These are phyloP conservation scores for Arthrobotrys sinensis DNA, from an alignment of 2,329 filamentous ascomycete genomes.

Conservation along the genomic window DNA sequence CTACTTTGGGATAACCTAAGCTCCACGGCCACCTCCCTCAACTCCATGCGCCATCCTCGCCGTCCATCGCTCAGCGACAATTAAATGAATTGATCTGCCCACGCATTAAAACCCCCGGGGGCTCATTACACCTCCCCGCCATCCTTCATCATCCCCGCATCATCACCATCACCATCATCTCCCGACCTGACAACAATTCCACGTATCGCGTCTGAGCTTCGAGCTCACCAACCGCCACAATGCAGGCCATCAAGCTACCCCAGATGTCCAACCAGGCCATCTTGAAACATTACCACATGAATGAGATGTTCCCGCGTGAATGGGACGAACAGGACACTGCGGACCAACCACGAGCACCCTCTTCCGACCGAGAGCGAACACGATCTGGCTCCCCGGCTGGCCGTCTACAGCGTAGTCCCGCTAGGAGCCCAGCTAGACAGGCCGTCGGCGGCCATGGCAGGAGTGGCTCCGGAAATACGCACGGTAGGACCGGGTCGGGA, in stretches of 20 bases:
- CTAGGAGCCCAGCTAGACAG: slow-evolving; percentile 41
- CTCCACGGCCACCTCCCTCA: slow-evolving; percentile 39
- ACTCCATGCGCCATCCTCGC: not conserved
- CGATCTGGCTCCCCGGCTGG: slow-evolving; percentile 45
- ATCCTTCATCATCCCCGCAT: not conserved
- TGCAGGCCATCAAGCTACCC: slow-evolving; percentile 43
- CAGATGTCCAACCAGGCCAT: slow-evolving; percentile 62
- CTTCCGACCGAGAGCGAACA: slow-evolving; percentile 36
- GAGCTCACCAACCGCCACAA: slow-evolving; percentile 32
- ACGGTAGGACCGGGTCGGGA: slow-evolving; percentile 44
- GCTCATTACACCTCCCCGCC: not conserved
- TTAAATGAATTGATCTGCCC: not conserved
- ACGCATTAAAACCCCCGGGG: slow-evolving; percentile 7
- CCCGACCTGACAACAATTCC: slow-evolving; percentile 4
- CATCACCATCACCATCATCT: not conserved
- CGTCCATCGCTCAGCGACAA: slow-evolving; percentile 25
- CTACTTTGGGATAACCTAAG: slow-evolving; percentile 35
- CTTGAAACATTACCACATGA: slow-evolving; percentile 64
- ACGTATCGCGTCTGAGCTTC: slow-evolving; percentile 31
- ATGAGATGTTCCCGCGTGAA: slow-evolving; percentile 63
- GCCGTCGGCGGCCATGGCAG: slow-evolving; percentile 22
- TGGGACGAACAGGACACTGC: slow-evolving; percentile 63
- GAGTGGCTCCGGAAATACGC: not conserved
- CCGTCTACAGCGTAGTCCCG: slow-evolving; percentile 47
- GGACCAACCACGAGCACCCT: slow-evolving; percentile 22